Percentiles rank a stretch among this genome's conserved stretches.
Conservation (phyloP, 768 basidiomycete genomes). For the Kwoniella shandongensis region DNA sequence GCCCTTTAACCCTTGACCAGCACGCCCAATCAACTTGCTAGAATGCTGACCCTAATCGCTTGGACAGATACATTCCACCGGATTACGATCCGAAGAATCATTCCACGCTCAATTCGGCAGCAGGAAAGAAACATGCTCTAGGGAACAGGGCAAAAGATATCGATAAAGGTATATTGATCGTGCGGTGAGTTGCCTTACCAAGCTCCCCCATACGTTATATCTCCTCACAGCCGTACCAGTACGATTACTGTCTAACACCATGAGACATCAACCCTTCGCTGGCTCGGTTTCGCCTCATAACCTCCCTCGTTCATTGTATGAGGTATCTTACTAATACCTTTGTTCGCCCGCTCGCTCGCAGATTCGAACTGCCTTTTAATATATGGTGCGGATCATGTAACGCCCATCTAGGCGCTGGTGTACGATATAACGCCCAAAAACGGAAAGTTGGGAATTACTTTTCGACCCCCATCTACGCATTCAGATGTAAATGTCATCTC, state of each 20-base stretch:
- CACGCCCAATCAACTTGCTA: too few species aligned
- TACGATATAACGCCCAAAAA: constrained; percentile 99
- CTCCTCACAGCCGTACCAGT: not conserved
- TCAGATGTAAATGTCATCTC: constrained; percentile 96
- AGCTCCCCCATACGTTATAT: not conserved
- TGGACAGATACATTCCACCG: constrained; percentile 67
- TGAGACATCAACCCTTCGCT: not conserved
- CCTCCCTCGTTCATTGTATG: too few species aligned
- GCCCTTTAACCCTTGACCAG: too few species aligned
- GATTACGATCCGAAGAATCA: constrained; percentile 67
- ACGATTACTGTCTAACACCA: not conserved
- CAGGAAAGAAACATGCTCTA: constrained; percentile 78
- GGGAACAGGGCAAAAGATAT: constrained; percentile 91
- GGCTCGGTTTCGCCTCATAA: not conserved
- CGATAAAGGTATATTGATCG: constrained; percentile 92
- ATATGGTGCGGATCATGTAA: constrained; percentile 76
- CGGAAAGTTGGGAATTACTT: constrained; percentile 93
- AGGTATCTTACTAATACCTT: not conserved
- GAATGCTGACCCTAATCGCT: too few species aligned
- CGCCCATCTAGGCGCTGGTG: constrained; percentile 96
- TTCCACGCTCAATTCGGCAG: constrained; percentile 54
- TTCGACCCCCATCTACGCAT: constrained; percentile 89
- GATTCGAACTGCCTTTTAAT: constrained; percentile 87
- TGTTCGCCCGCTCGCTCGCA: constrained; percentile 8
- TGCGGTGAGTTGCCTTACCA: constrained; percentile 57